Percentiles rank a stretch among this genome's conserved stretches.
phyloP scores from a whole-genome alignment of 176 grass and related monocot genomes.

The Oropetium thomaeum region DNA sequence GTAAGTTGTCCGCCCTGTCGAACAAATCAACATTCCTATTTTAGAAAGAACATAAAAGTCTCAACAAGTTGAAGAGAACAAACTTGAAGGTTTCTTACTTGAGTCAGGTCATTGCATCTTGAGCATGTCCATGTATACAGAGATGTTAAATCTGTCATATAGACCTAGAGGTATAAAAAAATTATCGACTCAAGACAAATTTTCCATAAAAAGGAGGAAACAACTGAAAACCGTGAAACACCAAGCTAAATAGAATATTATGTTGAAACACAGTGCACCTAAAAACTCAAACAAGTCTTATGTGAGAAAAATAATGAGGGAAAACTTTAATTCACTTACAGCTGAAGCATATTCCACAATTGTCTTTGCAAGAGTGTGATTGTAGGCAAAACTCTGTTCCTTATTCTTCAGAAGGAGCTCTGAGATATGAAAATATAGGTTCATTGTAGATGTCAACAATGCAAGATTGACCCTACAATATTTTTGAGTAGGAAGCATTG shows the following conservation, averaged over 20 bases:
- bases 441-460: neutral
- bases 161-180: constrained; percentile 43
- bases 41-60: neutral
- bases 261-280: neutral
- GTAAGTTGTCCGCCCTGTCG: neutral
- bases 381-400: constrained; percentile 46
- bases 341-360: constrained; percentile 91
- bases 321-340: constrained; percentile 55
- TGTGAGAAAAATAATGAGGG: neutral
- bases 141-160: constrained; percentile 68
- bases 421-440: constrained; percentile 37
- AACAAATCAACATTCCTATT: neutral
- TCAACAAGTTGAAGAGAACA: neutral
- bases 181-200: constrained; percentile 19
- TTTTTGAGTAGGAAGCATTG: neutral
- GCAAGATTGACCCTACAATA: neutral
- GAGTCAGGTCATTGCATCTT: constrained; percentile 80
- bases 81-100: constrained; percentile 47
- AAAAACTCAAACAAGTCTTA: neutral
- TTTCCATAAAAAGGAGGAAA: neutral
- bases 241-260: neutral
- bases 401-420: constrained; percentile 41
- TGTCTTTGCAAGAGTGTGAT: constrained; percentile 67
- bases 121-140: constrained; percentile 72
- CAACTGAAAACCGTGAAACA: neutral